Evolutionary conservation across 2,329 filamentous ascomycete species (phyloP).

Genomic region (Botrytis deweyae): DNA sequence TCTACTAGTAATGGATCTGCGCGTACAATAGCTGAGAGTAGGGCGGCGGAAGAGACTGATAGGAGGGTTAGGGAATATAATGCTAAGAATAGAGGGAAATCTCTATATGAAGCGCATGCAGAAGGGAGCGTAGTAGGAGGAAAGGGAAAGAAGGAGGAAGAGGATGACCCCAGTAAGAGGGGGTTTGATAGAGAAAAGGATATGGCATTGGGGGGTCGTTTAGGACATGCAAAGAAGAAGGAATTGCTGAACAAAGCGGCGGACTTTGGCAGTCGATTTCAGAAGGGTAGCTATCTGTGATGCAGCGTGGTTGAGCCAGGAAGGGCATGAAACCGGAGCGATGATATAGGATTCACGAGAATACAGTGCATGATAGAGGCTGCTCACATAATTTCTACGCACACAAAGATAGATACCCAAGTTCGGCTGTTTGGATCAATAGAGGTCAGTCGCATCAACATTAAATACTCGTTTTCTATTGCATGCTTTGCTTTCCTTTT

Average conservation of each 20-base stretch:
- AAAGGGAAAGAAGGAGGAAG: conserved; percentile 47
- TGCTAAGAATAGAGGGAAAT: conserved; percentile 54
- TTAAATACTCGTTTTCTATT: neutral
- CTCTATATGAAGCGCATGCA: conserved; percentile 52
- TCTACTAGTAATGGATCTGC: conserved; percentile 1
- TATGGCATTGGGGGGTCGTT: conserved; percentile 72
- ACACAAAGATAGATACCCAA: neutral
- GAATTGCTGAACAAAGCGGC: conserved; percentile 78
- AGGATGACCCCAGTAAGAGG: conserved; percentile 87
- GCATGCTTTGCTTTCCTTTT: neutral
- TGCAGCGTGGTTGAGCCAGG: neutral
- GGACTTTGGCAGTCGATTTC: conserved; percentile 62
- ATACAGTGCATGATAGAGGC: neutral
- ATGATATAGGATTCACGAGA: neutral
- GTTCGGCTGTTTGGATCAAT: neutral
- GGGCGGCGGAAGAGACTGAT: conserved; percentile 46
- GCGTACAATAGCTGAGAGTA: conserved; percentile 31
- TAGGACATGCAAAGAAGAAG: conserved; percentile 70
- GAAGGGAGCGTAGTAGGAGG: conserved; percentile 43
- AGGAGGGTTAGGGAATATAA: conserved; percentile 58
- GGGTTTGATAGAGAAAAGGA: conserved; percentile 93
- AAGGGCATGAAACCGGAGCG: neutral
- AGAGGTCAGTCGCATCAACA: neutral
- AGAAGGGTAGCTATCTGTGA: conserved; percentile 53
- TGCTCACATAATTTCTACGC: neutral